A percentile compares a stretch with the other conserved stretches of the same genome.
These are phyloP conservation scores for Calamus simplicifolius DNA, from an alignment of 176 grass and related monocot species.

Conservation along the genomic window DNA sequence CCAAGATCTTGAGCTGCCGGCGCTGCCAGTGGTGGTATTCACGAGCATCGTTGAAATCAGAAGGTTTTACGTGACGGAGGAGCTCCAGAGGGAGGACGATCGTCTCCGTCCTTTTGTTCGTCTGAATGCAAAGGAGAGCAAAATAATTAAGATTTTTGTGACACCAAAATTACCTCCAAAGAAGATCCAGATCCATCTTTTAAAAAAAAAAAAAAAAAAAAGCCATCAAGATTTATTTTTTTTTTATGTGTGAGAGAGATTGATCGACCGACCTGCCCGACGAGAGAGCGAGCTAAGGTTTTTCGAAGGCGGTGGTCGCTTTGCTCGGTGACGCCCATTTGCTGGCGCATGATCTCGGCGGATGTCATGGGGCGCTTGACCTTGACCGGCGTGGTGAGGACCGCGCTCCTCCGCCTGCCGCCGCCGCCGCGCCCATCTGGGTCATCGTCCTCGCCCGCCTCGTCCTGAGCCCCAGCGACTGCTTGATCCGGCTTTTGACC, in stretches of 20 bases:
- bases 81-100: slow-evolving; percentile 60
- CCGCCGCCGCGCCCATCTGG: slow-evolving; percentile 19
- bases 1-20: slow-evolving; percentile 43
- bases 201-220: too few relatives aligned
- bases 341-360: slow-evolving; percentile 55
- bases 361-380: slow-evolving; percentile 26
- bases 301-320: slow-evolving; percentile 17
- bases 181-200: too few relatives aligned
- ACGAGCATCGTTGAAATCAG: slow-evolving; percentile 29
- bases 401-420: neutral
- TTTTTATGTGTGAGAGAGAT: too few relatives aligned
- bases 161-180: too few relatives aligned
- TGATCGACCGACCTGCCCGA: neutral
- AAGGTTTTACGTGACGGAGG: slow-evolving; percentile 40
- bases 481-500: slow-evolving; percentile 53
- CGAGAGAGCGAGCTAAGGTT: slow-evolving; percentile 2
- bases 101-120: slow-evolving; percentile 23
- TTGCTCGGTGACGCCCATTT: slow-evolving; percentile 39
- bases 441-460: slow-evolving; percentile 26
- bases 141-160: too few relatives aligned
- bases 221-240: too few relatives aligned
- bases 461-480: slow-evolving; percentile 31
- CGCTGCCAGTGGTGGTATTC: slow-evolving; percentile 62
- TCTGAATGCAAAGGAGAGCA: slow-evolving; percentile 5
- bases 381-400: neutral